phyloP scores from a whole-genome alignment of 306 rosid species.

The Cucurbita ficifolia region DNA sequence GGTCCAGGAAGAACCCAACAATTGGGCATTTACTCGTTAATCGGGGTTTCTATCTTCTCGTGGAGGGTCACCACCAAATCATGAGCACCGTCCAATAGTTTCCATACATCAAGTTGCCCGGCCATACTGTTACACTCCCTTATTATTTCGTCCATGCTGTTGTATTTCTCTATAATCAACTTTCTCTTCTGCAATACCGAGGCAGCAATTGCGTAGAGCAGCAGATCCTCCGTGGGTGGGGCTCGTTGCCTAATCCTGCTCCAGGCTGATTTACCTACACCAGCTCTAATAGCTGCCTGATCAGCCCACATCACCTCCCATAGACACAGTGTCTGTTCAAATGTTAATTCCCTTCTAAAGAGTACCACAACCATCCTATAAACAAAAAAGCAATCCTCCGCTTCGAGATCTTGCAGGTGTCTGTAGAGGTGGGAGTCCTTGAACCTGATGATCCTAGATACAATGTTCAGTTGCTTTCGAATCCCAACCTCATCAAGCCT shows the following conservation, averaged over 20 bases:
- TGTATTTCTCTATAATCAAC: conserved; percentile 72
- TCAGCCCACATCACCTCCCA: conserved; percentile 99
- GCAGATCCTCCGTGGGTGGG: conserved; percentile 80
- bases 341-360: conserved; percentile 83
- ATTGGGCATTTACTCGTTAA: neutral
- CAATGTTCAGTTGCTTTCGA: too few relatives aligned
- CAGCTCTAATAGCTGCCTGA: conserved; percentile 91
- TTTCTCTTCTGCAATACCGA: conserved; percentile 84
- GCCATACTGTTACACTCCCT: conserved; percentile 98
- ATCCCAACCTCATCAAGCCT: too few relatives aligned
- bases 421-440: too few relatives aligned
- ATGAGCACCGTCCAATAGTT: conserved; percentile 88
- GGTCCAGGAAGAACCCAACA: neutral
- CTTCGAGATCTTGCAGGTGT: conserved; percentile 67
- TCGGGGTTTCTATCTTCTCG: conserved; percentile 51
- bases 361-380: conserved; percentile 97
- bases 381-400: conserved; percentile 96
- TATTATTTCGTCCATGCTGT: conserved; percentile 97
- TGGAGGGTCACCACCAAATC: conserved; percentile 88
- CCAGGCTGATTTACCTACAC: conserved; percentile 87
- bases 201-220: conserved; percentile 93
- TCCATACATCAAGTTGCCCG: conserved; percentile 94
- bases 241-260: conserved; percentile 91
- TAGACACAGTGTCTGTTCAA: conserved; percentile 88
- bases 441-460: too few relatives aligned